phyloP scores from a whole-genome alignment of 169 alveolate genomes.

The Miamiensis avidus region DNA sequence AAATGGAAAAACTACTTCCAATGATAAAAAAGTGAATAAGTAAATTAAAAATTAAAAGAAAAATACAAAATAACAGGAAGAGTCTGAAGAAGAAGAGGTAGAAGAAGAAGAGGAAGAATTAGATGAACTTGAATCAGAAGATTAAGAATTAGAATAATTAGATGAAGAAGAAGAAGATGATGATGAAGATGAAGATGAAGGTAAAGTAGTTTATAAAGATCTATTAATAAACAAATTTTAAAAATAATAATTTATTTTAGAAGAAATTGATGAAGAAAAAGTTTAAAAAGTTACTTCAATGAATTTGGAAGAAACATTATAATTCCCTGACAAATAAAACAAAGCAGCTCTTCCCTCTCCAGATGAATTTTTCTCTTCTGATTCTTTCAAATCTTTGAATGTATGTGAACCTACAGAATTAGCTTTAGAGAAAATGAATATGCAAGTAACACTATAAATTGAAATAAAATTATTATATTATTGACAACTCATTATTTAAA shows the following conservation, averaged over 20 bases:
- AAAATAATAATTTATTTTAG: background rate
- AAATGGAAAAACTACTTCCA: background rate
- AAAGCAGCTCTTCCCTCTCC: background rate
- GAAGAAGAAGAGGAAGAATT: constrained; percentile 5
- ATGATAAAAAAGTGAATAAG: background rate
- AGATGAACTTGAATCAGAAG: background rate
- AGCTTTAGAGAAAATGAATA: constrained; percentile 85
- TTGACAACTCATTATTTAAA: background rate
- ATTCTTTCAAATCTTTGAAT: constrained; percentile 83
- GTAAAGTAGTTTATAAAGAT: background rate
- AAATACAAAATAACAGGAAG: background rate
- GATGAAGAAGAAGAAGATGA: constrained; percentile 23
- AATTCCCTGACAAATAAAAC: background rate
- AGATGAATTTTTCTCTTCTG: constrained; percentile 12
- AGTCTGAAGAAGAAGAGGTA: background rate
- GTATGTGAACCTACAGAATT: constrained; percentile 91
- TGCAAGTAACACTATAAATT: background rate
- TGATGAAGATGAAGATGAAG: background rate
- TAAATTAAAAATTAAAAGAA: constrained; percentile 13
- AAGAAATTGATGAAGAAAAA: background rate
- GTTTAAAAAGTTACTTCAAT: background rate
- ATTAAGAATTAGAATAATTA: too few relatives aligned
- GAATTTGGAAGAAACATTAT: background rate
- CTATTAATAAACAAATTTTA: too few relatives aligned
- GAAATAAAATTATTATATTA: too few relatives aligned